Evolutionary conservation across 257 asterid species (phyloP), one percentile per base, ranked within the genome.

Genomic region (Hygrophila difformis): DNA sequence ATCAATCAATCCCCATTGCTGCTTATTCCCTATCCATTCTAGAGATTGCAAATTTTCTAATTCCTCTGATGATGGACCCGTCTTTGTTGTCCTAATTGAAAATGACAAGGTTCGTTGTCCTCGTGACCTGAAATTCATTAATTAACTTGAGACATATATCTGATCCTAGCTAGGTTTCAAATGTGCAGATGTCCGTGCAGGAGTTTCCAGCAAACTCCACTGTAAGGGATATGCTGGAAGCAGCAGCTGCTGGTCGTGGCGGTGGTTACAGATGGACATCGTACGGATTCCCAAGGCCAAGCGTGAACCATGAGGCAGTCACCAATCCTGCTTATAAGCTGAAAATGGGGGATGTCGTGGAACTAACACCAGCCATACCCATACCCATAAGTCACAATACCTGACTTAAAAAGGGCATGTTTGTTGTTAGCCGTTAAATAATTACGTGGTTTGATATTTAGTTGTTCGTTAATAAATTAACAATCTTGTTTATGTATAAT

Each of bases 131-230:
- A n/a, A 3, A 15, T 48, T n/a, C n/a, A n/a, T n/a, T n/a, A n/a
- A n/a, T n/a, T n/a, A n/a, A n/a, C n/a, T n/a, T n/a, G n/a, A n/a
- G n/a, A n/a, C n/a, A n/a, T n/a, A n/a, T n/a, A n/a, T n/a, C n/a
- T n/a, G n/a, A n/a, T n/a, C n/a, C n/a, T n/a, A n/a, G n/a, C n/a
- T n/a, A n/a, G n/a, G n/a, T n/a, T n/a, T n/a, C n/a, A n/a, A n/a
- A n/a, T n/a, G n/a, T 66, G 74, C 84, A 91, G 98, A 86, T 91
- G 98, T 91, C 98, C 0, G 96, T 91, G 52, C 93, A 85, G 52
- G 98, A 91, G 62, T 82, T n/a, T n/a, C n/a, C n/a, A n/a, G n/a
- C n/a, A n/a, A n/a, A n/a, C n/a, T n/a, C n/a, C n/a, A n/a, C n/a
- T 79, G 45, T 91, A 15, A 74, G 60, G 79, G 94, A 91, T 49